These are phyloP conservation scores for Pneumocystis carinii DNA, from an alignment of 1,139 yeast species.

Conservation along the genomic window DNA sequence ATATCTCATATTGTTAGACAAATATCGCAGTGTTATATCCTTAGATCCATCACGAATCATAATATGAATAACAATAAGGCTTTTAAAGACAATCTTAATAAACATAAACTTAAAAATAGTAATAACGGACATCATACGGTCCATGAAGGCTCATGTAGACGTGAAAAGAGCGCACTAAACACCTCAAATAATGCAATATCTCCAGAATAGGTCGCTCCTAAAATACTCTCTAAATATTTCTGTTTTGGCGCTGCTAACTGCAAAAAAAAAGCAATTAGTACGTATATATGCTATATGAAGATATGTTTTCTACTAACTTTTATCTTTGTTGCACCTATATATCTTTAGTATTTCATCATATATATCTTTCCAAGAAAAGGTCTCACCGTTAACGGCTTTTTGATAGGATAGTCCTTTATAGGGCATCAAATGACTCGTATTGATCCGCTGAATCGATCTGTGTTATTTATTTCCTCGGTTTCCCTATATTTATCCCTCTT, in stretches of 20 bases:
- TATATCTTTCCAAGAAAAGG: not conserved
- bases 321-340: not conserved
- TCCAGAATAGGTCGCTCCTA: slow-evolving; percentile 50
- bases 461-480: not conserved
- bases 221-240: slow-evolving; percentile 83
- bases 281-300: not conserved
- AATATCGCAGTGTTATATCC: slow-evolving; percentile 51
- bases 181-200: slow-evolving; percentile 46
- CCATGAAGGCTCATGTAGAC: slow-evolving; percentile 75
- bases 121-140: slow-evolving; percentile 27
- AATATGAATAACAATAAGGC: slow-evolving; percentile 70
- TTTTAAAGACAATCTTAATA: slow-evolving; percentile 51
- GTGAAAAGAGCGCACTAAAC: slow-evolving; percentile 43
- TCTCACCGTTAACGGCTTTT: not conserved
- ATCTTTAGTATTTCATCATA: not conserved
- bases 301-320: not conserved
- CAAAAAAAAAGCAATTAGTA: slow-evolving; percentile 23
- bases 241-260: slow-evolving; percentile 95
- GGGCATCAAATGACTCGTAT: not conserved
- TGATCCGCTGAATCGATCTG: not conserved
- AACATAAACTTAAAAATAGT: not conserved
- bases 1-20: slow-evolving; percentile 44
- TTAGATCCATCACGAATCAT: slow-evolving; percentile 86
- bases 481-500: not conserved
- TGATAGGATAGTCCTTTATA: not conserved